Evolutionary conservation across 2,329 filamentous ascomycete species (phyloP).

Genomic region (Fusarium nurragi): DNA sequence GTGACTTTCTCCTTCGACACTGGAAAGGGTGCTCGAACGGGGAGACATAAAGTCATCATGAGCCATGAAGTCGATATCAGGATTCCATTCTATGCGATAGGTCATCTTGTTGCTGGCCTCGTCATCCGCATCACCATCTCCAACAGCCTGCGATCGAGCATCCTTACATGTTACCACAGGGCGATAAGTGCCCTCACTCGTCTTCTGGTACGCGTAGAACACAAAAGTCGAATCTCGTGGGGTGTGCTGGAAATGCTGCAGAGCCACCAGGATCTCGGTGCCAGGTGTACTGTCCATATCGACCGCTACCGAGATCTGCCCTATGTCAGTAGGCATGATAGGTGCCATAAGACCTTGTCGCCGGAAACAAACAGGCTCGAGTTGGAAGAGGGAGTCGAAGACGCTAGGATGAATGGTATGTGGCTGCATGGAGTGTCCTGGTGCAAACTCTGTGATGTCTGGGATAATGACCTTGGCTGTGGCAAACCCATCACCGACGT

Average conservation of each 20-base stretch:
- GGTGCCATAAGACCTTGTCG: background rate
- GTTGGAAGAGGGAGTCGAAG: constrained; percentile 10
- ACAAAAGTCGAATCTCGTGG: background rate
- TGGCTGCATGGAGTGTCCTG: constrained; percentile 4
- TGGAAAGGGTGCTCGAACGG: background rate
- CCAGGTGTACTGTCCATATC: background rate
- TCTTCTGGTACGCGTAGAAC: constrained; percentile 1
- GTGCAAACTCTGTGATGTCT: background rate
- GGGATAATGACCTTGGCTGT: constrained; percentile 6
- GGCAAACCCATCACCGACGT: background rate
- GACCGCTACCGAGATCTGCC: background rate
- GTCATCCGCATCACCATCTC: background rate
- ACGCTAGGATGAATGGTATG: constrained; percentile 18
- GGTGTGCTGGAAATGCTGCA: background rate
- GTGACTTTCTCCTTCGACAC: background rate
- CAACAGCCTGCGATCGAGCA: background rate
- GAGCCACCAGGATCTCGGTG: background rate
- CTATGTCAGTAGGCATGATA: background rate
- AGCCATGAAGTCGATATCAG: background rate
- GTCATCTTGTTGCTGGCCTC: background rate
- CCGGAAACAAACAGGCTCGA: background rate
- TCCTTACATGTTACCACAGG: background rate
- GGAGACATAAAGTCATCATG: background rate
- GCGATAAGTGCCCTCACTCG: background rate
- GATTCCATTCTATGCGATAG: constrained; percentile 1